A percentile compares a stretch with the other conserved stretches of the same genome.
Conservation (phyloP, 2,329 filamentous ascomycete genomes). For the Aspergillus unguis region DNA sequence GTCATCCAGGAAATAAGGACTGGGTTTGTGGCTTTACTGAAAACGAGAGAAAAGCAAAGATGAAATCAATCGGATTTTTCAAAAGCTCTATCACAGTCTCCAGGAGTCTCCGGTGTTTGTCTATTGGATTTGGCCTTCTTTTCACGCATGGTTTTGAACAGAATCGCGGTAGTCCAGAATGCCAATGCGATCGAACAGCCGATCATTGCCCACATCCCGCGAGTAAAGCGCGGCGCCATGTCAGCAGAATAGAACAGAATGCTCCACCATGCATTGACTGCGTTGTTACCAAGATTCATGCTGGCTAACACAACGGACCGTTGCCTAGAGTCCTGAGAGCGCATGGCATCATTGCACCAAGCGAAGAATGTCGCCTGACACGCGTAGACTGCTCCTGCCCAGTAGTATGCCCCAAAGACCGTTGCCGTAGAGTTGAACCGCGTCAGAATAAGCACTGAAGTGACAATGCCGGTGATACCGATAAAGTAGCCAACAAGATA, state of each 20-base stretch:
- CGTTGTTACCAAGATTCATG: conserved; percentile 68
- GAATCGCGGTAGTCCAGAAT: background rate
- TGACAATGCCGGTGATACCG: conserved; percentile 59
- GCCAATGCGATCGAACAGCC: conserved; percentile 2
- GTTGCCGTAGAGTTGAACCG: conserved; percentile 51
- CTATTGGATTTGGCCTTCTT: background rate
- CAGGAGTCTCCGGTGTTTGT: background rate
- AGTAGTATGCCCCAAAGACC: conserved; percentile 66
- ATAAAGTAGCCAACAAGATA: conserved; percentile 67
- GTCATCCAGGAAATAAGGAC: background rate
- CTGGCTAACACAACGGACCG: conserved; percentile 65
- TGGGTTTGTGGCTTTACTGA: background rate
- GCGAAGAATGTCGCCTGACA: conserved; percentile 73
- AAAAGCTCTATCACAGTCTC: background rate
- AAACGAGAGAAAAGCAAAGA: background rate
- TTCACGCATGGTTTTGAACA: background rate
- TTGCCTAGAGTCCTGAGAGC: conserved; percentile 60
- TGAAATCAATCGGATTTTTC: background rate
- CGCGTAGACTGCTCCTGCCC: conserved; percentile 66
- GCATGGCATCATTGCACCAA: conserved; percentile 69
- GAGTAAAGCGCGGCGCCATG: conserved; percentile 63
- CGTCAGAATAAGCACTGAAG: conserved; percentile 59
- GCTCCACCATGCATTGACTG: conserved; percentile 70
- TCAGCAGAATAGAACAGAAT: conserved; percentile 67
- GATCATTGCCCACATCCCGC: conserved; percentile 40